Percentiles rank a stretch among this genome's conserved stretches.
phyloP scores from a whole-genome alignment of 495 filamentous ascomycete species.

The Filosporella fistucella region DNA sequence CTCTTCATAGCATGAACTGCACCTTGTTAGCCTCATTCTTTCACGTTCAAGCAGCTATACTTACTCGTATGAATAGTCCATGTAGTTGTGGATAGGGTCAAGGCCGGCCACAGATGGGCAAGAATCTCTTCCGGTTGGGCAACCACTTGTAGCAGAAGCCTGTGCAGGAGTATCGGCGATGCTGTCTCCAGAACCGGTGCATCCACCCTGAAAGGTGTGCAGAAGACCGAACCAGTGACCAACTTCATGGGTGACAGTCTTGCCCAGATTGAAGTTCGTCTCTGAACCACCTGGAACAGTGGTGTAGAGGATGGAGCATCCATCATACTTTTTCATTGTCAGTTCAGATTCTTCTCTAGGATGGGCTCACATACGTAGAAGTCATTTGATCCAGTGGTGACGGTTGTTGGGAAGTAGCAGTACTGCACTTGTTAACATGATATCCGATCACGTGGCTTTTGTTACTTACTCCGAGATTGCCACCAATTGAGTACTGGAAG shows the following conservation, averaged over 20 bases:
- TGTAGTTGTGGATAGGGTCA: conserved; percentile 61
- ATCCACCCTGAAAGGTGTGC: conserved; percentile 64
- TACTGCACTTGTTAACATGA: conserved; percentile 14
- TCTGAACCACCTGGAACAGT: conserved; percentile 49
- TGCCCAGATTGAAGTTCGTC: conserved; percentile 51
- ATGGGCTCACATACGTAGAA: conserved; percentile 27
- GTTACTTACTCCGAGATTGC: conserved; percentile 40
- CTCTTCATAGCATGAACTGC: conserved; percentile 35
- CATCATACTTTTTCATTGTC: conserved; percentile 34
- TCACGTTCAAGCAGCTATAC: conserved; percentile 11
- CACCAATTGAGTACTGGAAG: conserved; percentile 49
- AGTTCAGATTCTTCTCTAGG: not conserved
- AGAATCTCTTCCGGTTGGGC: conserved; percentile 48
- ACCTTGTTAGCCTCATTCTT: not conserved
- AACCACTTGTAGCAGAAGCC: conserved; percentile 47
- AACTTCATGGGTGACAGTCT: conserved; percentile 59
- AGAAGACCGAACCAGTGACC: conserved; percentile 64
- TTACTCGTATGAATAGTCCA: conserved; percentile 60
- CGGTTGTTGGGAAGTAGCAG: conserved; percentile 21
- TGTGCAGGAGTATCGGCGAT: conserved; percentile 57
- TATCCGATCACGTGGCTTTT: conserved; percentile 47
- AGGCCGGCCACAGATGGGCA: conserved; percentile 42
- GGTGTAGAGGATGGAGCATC: conserved; percentile 51
- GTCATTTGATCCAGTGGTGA: conserved; percentile 25
- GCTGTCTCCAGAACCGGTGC: conserved; percentile 47